Base-by-base conservation (phyloP, 768 basidiomycete genomes). In the Candolleomyces aberdarensis region DNA sequence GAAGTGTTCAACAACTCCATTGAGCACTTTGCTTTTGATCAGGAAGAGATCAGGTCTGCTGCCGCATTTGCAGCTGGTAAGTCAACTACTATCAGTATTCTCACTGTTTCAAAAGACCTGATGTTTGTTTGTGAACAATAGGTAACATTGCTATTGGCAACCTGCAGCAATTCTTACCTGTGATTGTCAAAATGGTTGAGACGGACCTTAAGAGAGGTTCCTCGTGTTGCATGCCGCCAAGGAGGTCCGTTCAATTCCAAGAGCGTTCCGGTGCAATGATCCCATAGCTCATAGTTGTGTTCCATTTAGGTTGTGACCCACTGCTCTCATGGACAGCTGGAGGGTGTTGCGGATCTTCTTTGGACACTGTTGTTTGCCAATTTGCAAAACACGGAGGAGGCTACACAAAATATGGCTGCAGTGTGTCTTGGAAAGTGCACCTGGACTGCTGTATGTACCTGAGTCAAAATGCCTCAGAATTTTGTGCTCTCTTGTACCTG, bases 11-110 rank as follows among this genome's bases (percentile, higher is more conserved):
- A 79, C 32, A 80, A 83, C 56, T 81, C 88, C 0, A 85, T 97
- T 47, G 83, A 88, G 13, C 84, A 85, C 61, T 96, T 97, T 70
- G 75, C 81, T 3, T 80, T 86, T 1, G 87, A 91, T 41, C 85
- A 90, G 60, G 96, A 98, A 70, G 93, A 96, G 47, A 81, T 94
- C 14, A 83, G 94, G 49, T 85, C 91, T 39, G 93, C 95, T 40
- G 96, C 96, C 40, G 94, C 97, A 0, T 98, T 98, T 67, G 93
- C 97, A 55, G n/a, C n/a, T n/a, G n/a, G n/a, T n/a, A n/a, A n/a
- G 82, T 68, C 36, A 36, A 36, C 36, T n/a, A 11, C 11, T 36
- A 11, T 7, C 11, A 20, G 29, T 50, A 14, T 20, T 9, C 20
- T 15, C n/a, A 26, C 39, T 31, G 52, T 11, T 19, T 2, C 3